phyloP scores from a whole-genome alignment of 345 rosid genomes.

The Isatis tinctoria region DNA sequence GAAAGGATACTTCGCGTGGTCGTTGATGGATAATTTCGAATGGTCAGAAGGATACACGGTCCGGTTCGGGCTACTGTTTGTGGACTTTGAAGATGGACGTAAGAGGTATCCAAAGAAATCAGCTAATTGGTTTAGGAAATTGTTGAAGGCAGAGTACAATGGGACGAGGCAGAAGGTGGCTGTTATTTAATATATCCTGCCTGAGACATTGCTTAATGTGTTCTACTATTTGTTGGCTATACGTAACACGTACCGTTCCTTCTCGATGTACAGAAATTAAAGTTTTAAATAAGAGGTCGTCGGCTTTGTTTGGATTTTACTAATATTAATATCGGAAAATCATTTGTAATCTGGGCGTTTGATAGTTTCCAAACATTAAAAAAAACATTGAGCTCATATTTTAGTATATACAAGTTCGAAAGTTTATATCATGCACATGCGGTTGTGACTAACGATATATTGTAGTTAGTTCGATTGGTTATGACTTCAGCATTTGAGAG shows the following conservation, averaged over 20 bases:
- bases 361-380: neutral
- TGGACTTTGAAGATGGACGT: slow-evolving; percentile 33
- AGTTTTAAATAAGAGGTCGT: neutral
- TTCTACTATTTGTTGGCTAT: neutral
- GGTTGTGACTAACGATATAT: no score
- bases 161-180: slow-evolving; percentile 15
- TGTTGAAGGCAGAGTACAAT: slow-evolving; percentile 11
- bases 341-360: neutral
- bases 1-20: slow-evolving; percentile 43
- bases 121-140: slow-evolving; percentile 31
- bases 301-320: neutral
- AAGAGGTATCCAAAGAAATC: slow-evolving; percentile 37
- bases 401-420: no score
- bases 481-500: no score
- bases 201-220: neutral
- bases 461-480: no score
- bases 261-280: neutral
- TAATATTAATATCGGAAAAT: neutral
- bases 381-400: no score
- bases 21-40: slow-evolving; percentile 41
- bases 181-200: neutral
- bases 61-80: slow-evolving; percentile 39
- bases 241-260: neutral
- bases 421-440: no score
- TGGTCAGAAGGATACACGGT: slow-evolving; percentile 40